Evolutionary conservation across 2,329 filamentous ascomycete genomes (phyloP).

Genomic region (Epichloe sp.): DNA sequence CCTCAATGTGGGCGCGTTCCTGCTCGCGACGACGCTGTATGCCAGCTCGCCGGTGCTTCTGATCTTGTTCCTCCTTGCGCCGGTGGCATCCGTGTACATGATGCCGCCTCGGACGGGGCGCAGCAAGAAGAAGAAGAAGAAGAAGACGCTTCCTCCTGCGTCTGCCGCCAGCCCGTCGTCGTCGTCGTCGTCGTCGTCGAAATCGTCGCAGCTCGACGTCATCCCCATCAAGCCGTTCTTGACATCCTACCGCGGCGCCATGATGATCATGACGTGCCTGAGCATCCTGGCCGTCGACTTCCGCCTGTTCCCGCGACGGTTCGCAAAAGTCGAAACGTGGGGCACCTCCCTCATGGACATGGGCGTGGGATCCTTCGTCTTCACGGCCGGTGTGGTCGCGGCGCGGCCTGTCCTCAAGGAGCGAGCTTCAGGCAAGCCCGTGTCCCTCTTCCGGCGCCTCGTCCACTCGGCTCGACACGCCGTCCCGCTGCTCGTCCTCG

Average conservation of each 20-base stretch:
- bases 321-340: slow-evolving; percentile 98
- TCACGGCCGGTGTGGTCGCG: slow-evolving; percentile 82
- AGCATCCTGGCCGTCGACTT: slow-evolving; percentile 98
- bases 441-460: slow-evolving; percentile 44
- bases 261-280: slow-evolving; percentile 82
- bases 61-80: slow-evolving; percentile 58
- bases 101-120: slow-evolving; percentile 32
- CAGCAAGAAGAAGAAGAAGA: slow-evolving; percentile 5
- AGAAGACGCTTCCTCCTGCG: background rate
- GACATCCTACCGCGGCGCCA: slow-evolving; percentile 77
- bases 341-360: slow-evolving; percentile 98
- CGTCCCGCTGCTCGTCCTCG: slow-evolving; percentile 67
- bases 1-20: slow-evolving; percentile 68
- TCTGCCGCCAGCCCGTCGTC: background rate
- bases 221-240: slow-evolving; percentile 84
- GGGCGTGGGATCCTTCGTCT: slow-evolving; percentile 95
- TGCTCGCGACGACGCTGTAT: slow-evolving; percentile 81
- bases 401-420: slow-evolving; percentile 68
- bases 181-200: background rate
- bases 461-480: slow-evolving; percentile 62
- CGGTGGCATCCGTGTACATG: slow-evolving; percentile 50
- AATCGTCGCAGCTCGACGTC: slow-evolving; percentile 17
- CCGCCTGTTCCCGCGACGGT: slow-evolving; percentile 78
- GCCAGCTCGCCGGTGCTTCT: slow-evolving; percentile 61
- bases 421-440: slow-evolving; percentile 35